Evolutionary conservation across 805 yeast genomes (phyloP), one percentile per base, ranked within the genome.

Genomic region (Clavispora asparagi): DNA sequence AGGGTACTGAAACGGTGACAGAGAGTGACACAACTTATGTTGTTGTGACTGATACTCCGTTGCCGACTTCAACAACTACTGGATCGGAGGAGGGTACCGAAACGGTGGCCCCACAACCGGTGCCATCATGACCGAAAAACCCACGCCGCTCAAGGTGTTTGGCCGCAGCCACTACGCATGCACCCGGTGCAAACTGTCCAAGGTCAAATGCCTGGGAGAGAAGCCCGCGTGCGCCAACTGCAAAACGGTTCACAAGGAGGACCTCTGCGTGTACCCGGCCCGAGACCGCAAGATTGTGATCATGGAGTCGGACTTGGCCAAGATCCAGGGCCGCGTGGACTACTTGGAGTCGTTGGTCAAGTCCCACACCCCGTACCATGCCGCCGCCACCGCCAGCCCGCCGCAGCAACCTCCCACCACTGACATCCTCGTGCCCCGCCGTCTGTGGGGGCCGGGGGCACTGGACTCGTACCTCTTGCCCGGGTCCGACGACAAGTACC

Each of bases 131-230:
- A 43, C 43, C 29, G 43, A 46, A 25, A 47, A 46, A 29, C 59
- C 59, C 23, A 54, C 52, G 25, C 76, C 74, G 13, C 53, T 70
- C 28, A 70, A 69, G 57, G 73, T 70, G 29, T 70, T 62, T 53
- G 76, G 76, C 2, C 55, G 76, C 33, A 55, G 64, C 39, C 76
- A 70, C 49, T 70, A 70, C 49, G 76, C 76, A 4, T 70, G 76
- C 54, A 60, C 65, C n/a, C 59, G 73, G 28, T 70, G 76, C 52
- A 70, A 68, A 48, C 42, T 65, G 39, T 61, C 68, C 42, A 70
- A 70, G 45, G 67, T 68, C 55, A 65, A 65, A 48, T 70, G 76
- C 46, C 67, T 70, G 28, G 76, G 76, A 7, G 73, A 65, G 38
- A 61, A 59, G 41, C 76, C 75, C 14, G 63, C 69, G 14, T 70